Evolutionary conservation across 2,329 filamentous ascomycete species (phyloP), one percentile per base, ranked within the genome.

Genomic region (Hypoxylon rubiginosum): DNA sequence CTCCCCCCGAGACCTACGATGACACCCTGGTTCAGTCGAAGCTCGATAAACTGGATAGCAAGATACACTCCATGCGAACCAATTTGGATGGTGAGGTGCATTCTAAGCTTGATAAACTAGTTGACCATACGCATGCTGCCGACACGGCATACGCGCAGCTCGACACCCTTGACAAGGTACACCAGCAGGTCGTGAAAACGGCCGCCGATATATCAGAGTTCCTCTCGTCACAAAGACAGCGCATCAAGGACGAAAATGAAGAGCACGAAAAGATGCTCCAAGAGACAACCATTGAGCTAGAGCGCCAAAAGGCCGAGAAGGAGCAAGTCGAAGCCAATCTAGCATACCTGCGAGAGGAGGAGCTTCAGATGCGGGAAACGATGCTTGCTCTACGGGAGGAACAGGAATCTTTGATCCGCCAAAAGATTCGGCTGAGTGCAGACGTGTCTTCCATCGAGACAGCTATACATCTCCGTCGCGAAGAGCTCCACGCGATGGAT

Each of bases 401-500:
- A 75, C 89, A 92, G 65, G 93, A 97, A 64, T 88, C 89, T 54
- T 83, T 98, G 59, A 84, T 86, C 11, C 86, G 90, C 62, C 92
- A 97, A 74, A 97, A 94, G 82, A 89, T 90, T 49, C 88, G 91
- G 60, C 84, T 97, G 28, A 89, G 89, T 9, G 93, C 93, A 24
- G 94, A 99, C 71, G 90, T 99, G 0, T 94, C 94, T 4, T 92
- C 93, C 8, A 86, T 99, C 1, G 93, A 98, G 77, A 98, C 93
- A 8, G 95, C 96, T 0, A 86, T 98, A 30, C 89, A 91, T 17
- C 90, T 98, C 61, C 91, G 96, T 58, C 91, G 93, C 48, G 95
- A 98, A 72, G 96, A 98, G 80, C 88, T 99, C 64, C 89, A 93
- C 49, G 86, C 92, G 26, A 97, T 99, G 92, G 95, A 98, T 77